Evolutionary conservation across 331 rosid genomes (phyloP), one percentile per base, ranked within the genome.

Genomic region (Malus hybrid): DNA sequence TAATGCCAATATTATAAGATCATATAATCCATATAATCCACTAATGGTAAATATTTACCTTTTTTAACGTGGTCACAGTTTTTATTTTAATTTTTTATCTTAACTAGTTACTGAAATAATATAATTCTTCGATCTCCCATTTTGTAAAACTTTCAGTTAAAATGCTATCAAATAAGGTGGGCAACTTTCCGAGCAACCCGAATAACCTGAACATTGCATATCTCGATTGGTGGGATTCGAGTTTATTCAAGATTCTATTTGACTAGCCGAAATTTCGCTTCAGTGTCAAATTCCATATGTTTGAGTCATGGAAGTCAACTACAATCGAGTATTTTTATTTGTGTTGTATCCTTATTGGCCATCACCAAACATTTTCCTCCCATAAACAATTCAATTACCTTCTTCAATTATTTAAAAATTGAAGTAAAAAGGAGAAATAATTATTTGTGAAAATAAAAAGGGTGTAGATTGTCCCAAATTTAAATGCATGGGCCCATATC

Each of bases 401-500:
- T 24, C 16, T 24, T 5, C 64, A 60, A 12, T 11, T 58, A 58
- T 10, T 58, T 58, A 10, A 10, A 58, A 22, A 6, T 52, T 22
- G 14, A 58, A 22, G 18, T 58, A 22, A 58, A 58, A 20, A 5
- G 29, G 32, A 13, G 4, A 16, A 52, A 52, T 52, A 52, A 52
- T 6, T 52, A 16, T 52, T 52, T 52, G 57, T 52, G 20, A 52
- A 52, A 52, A 15, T 18, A 52, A 52, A 50, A 6, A 0, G 20
- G 69, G 66, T 15, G 50, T 39, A 14, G 65, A 53, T 61, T 77
- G 89, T 11, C 89, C 87, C 81, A 39, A 64, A 29, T 46, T 74
- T 78, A 88, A 82, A 82, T 71, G 32, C 26, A 60, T 76, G 85
- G 84, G 88, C 4, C 89, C 87, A 50, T 52, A 6, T 63, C 65